phyloP scores from a whole-genome alignment of 345 rosid species.

The Erodium maritimum region DNA sequence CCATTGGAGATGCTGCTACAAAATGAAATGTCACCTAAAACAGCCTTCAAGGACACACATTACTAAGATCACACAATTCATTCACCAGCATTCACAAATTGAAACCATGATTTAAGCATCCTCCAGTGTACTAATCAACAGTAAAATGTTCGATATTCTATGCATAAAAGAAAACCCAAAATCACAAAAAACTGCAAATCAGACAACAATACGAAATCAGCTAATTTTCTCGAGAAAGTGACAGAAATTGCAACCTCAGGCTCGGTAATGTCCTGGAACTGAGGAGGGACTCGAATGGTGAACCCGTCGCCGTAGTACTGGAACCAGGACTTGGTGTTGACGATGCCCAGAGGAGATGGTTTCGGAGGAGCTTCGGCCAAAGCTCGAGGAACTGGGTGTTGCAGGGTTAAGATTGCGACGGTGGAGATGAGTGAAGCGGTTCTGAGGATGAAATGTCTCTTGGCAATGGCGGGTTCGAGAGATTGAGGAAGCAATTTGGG shows the following conservation, averaged over 20 bases:
- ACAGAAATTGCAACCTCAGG: slow-evolving; percentile 30
- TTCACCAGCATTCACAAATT: too few relatives aligned
- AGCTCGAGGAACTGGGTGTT: slow-evolving; percentile 31
- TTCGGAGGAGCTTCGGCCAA: slow-evolving; percentile 46
- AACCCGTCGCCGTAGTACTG: slow-evolving; percentile 82
- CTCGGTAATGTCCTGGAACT: slow-evolving; percentile 68
- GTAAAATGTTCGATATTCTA: background rate
- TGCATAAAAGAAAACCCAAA: background rate
- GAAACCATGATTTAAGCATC: too few relatives aligned
- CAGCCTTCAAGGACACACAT: too few relatives aligned
- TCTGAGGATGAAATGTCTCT: slow-evolving; percentile 41
- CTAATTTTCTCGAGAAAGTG: background rate
- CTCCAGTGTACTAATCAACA: background rate
- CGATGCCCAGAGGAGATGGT: slow-evolving; percentile 39
- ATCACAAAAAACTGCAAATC: background rate
- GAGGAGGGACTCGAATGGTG: slow-evolving; percentile 77
- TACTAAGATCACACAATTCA: too few relatives aligned
- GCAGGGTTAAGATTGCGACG: slow-evolving; percentile 24
- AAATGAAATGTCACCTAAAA: too few relatives aligned
- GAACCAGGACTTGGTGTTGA: slow-evolving; percentile 74
- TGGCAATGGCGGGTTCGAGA: slow-evolving; percentile 17
- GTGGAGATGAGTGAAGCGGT: slow-evolving; percentile 29
- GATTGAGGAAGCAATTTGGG: slow-evolving; percentile 10
- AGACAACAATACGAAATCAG: background rate
- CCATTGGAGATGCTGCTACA: too few relatives aligned